Conservation (phyloP, 768 basidiomycete genomes). For the Peribolospora baueri region DNA sequence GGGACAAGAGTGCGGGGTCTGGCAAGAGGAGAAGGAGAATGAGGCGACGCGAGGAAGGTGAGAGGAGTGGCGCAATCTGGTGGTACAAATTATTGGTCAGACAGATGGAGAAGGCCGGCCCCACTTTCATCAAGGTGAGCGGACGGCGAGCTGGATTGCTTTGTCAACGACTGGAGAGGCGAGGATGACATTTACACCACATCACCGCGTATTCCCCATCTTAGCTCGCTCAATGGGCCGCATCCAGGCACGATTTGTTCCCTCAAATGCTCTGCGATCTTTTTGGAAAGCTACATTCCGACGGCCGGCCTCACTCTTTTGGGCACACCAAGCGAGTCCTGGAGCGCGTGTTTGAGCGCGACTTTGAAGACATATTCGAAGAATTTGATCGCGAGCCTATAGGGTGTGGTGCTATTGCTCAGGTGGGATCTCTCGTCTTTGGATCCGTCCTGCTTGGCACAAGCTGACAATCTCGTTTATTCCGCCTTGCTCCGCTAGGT, state of each 20-base stretch:
- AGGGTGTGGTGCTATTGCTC: conserved; percentile 96
- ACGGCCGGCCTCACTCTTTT: conserved; percentile 55
- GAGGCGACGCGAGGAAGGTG: conserved; percentile 27
- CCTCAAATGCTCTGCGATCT: conserved; percentile 59
- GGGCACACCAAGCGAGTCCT: conserved; percentile 56
- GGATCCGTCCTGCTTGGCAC: not conserved
- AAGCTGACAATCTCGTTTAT: not conserved
- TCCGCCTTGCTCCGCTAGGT: conserved; percentile 28
- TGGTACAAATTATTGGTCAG: conserved; percentile 78
- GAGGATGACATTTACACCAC: not conserved
- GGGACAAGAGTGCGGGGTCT: not conserved
- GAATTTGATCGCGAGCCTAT: conserved; percentile 68
- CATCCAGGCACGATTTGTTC: conserved; percentile 79
- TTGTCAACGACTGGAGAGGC: not conserved
- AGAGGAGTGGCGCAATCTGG: conserved; percentile 83
- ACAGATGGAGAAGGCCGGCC: conserved; percentile 84
- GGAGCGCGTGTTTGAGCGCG: conserved; percentile 54
- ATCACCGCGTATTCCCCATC: not conserved
- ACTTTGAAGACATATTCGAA: conserved; percentile 73
- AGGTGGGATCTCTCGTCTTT: conserved; percentile 24
- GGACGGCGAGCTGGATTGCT: not conserved
- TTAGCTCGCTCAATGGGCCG: conserved; percentile 94
- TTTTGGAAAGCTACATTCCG: conserved; percentile 69
- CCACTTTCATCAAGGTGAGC: conserved; percentile 80
- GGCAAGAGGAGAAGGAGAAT: conserved; percentile 22